Evolutionary conservation across 2,329 filamentous ascomycete species (phyloP), one percentile per base, ranked within the genome.

Genomic region (Penicillium sp.): DNA sequence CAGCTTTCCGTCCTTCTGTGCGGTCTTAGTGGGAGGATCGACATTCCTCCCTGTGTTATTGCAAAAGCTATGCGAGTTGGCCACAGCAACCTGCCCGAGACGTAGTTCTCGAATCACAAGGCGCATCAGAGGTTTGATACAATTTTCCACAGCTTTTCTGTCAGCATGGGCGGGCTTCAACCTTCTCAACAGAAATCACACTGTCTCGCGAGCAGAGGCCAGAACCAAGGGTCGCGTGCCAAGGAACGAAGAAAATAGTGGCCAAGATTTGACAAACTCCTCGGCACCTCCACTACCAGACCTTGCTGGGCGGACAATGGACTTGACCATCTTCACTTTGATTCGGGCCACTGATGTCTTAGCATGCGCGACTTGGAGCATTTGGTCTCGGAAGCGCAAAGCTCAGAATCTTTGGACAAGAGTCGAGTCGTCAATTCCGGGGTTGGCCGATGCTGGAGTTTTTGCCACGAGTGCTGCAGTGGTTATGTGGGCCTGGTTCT

Each of bases 401-500:
- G 49, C 58, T 34, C 56, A 58, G 43, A 58, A 60, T 32, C 52
- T 55, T 44, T 62, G 61, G 58, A 62, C 61, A 39, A 58, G 59
- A 58, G 45, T 73, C 9, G 76, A 81, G 51, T 61, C 66, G 9
- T 47, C 69, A 32, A 47, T 68, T 5, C 66, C 71, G 27, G 60
- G 62, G 27, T 64, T 81, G 34, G 73, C 81, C n/a, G 85, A 91
- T 61, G 80, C 86, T 4, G 69, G 79, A 5, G 70, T 90, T 13
- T 94, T 95, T 66, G 81, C 85, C 39, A 66, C 77, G 32, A 90
- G 86, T 18, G 83, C 80, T 35, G 85, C 83, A 24, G 71, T 88
- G 34, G 84, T 94, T 56, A 95, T 94, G 89, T 91, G 87, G 85
- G 80, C 87, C 13, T 95, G 87, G 86, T 84, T 94, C 65, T 95